phyloP scores from a whole-genome alignment of 2,329 filamentous ascomycete genomes.

The Lithohypha guttulata region DNA sequence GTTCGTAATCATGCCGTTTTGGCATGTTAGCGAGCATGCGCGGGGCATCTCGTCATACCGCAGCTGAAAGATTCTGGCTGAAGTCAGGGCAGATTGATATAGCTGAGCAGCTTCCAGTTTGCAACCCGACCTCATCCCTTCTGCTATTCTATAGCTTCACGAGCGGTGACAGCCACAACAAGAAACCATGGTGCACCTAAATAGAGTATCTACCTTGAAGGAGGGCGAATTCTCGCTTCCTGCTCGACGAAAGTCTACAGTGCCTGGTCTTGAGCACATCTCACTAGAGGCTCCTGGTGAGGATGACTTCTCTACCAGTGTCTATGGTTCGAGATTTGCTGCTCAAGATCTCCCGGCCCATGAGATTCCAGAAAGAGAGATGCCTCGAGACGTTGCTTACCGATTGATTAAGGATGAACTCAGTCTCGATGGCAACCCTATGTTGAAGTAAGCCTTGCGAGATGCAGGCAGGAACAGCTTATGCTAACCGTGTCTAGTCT shows the following conservation, averaged over 20 bases:
- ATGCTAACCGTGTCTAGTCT: conserved; percentile 43
- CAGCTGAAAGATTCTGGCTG: too few species aligned
- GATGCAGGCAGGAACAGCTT: not conserved
- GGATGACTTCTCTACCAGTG: conserved; percentile 56
- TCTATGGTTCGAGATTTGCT: conserved; percentile 82
- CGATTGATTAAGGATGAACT: conserved; percentile 94
- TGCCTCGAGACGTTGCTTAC: conserved; percentile 89
- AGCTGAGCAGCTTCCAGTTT: too few species aligned
- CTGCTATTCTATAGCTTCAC: too few species aligned
- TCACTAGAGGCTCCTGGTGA: conserved; percentile 32
- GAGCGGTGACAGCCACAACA: too few species aligned
- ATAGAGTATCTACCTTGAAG: not conserved
- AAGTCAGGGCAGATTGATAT: too few species aligned
- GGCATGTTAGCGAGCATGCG: too few species aligned
- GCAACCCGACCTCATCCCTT: too few species aligned
- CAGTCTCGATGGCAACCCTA: conserved; percentile 81
- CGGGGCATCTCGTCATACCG: too few species aligned
- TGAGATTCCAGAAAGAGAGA: conserved; percentile 81
- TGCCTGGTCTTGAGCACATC: conserved; percentile 26
- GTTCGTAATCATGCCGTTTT: too few species aligned
- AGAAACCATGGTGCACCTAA: conserved; percentile 5
- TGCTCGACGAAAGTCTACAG: conserved; percentile 15
- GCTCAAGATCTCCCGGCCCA: conserved; percentile 66
- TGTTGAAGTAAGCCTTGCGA: conserved; percentile 47
- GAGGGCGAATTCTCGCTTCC: conserved; percentile 10